Evolutionary conservation across 176 grass and related monocot genomes (phyloP).

Genomic region (Zizania latifolia): DNA sequence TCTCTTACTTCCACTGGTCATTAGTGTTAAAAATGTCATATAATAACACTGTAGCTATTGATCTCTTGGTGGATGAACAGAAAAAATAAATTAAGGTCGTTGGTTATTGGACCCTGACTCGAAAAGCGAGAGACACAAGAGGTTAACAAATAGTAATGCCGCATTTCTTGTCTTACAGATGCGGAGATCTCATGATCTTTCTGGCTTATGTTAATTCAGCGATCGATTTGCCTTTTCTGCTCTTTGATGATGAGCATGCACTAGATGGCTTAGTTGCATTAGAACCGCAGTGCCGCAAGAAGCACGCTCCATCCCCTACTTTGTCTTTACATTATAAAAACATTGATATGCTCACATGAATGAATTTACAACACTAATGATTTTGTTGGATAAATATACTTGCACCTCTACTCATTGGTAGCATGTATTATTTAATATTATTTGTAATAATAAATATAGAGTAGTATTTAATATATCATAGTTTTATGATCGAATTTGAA

Average conservation of each 20-base stretch:
- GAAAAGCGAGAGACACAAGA: background rate
- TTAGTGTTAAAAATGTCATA: too few relatives aligned
- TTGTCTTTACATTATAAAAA: background rate
- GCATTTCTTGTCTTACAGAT: slow-evolving; percentile 1
- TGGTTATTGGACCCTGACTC: background rate
- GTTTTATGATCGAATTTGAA: background rate
- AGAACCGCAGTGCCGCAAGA: background rate
- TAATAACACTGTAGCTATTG: too few relatives aligned
- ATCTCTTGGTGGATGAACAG: background rate
- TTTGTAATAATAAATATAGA: background rate
- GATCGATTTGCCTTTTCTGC: background rate
- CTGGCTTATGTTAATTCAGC: background rate
- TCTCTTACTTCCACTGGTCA: too few relatives aligned
- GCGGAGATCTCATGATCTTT: background rate
- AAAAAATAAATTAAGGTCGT: background rate
- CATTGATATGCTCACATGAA: background rate
- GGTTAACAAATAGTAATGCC: background rate
- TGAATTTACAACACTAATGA: too few relatives aligned
- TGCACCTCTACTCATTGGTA: background rate
- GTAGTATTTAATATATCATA: background rate
- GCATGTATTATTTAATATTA: background rate
- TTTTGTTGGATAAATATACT: background rate
- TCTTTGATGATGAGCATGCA: background rate
- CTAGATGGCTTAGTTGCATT: background rate
- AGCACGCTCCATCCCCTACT: background rate